Percentiles rank a stretch among this genome's conserved stretches.
Evolutionary conservation across 2,329 filamentous ascomycete species (phyloP).

Genomic region (Scedosporium aurantiacum): DNA sequence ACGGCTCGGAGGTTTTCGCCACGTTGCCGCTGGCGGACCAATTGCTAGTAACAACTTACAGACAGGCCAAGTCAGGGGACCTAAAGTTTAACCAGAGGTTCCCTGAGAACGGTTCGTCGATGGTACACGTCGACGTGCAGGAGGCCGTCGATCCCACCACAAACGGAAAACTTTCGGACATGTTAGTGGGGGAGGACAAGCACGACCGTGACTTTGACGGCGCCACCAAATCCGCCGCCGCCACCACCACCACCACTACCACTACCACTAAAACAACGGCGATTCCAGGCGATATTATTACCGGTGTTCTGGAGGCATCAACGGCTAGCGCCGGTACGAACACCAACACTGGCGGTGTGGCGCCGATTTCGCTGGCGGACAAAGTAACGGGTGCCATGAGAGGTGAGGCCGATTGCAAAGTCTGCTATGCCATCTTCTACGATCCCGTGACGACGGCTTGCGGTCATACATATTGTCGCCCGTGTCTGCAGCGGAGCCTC

Average conservation of each 20-base stretch:
- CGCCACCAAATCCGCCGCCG: neutral
- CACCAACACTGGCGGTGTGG: neutral
- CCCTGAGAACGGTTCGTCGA: neutral
- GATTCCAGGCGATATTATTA: neutral
- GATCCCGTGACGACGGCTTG: slow-evolving; percentile 78
- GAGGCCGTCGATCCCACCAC: neutral
- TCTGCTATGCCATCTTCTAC: slow-evolving; percentile 72
- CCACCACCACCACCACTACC: neutral
- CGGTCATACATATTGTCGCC: slow-evolving; percentile 80
- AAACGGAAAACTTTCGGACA: neutral
- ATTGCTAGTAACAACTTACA: neutral
- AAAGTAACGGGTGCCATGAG: slow-evolving; percentile 16
- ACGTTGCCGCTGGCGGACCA: neutral
- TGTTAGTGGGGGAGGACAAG: neutral
- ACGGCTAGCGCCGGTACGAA: neutral
- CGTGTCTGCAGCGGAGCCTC: slow-evolving; percentile 64
- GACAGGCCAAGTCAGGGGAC: neutral
- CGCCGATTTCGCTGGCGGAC: slow-evolving; percentile 19
- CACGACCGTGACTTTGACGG: neutral
- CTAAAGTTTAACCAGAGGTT: neutral
- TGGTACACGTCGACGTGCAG: neutral
- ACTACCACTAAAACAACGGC: neutral
- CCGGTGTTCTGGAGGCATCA: neutral
- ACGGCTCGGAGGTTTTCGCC: neutral
- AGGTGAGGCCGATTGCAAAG: slow-evolving; percentile 73